Percentiles rank a stretch among this genome's conserved stretches.
Conservation (phyloP, 345 rosid genomes). For the Kernera saxatilis region DNA sequence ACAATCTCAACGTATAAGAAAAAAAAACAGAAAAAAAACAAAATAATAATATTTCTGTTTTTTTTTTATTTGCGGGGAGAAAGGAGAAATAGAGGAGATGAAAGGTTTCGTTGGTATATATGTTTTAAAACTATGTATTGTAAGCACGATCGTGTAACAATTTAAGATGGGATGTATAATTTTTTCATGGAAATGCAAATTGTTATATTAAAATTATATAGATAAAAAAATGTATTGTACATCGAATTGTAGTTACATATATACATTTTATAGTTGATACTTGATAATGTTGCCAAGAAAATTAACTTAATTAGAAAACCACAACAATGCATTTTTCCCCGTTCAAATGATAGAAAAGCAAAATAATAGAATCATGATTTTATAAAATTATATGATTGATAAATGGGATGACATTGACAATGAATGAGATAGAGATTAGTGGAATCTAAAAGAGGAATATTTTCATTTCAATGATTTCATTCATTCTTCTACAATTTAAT, state of each 20-base stretch:
- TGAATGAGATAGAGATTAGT: too few species aligned
- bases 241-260: not conserved
- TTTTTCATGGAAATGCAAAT: not conserved
- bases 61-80: conserved; percentile 9
- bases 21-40: not conserved
- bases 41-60: not conserved
- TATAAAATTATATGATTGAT: not conserved
- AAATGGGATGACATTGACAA: too few species aligned
- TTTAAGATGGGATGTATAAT: not conserved
- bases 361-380: not conserved
- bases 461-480: too few species aligned
- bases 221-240: not conserved
- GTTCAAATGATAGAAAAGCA: not conserved
- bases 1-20: conserved; percentile 24
- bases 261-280: not conserved
- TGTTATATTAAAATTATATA: conserved; percentile 3
- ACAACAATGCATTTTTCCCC: not conserved
- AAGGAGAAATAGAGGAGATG: not conserved
- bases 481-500: too few species aligned
- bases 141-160: not conserved
- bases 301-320: not conserved
- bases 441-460: too few species aligned
- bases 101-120: conserved; percentile 7
- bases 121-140: conserved; percentile 1
- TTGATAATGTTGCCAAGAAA: not conserved